A percentile compares a stretch with the other conserved stretches of the same genome.
These are phyloP conservation scores for Beauveria brongniartii DNA, from an alignment of 2,329 filamentous ascomycete genomes.

Conservation along the genomic window DNA sequence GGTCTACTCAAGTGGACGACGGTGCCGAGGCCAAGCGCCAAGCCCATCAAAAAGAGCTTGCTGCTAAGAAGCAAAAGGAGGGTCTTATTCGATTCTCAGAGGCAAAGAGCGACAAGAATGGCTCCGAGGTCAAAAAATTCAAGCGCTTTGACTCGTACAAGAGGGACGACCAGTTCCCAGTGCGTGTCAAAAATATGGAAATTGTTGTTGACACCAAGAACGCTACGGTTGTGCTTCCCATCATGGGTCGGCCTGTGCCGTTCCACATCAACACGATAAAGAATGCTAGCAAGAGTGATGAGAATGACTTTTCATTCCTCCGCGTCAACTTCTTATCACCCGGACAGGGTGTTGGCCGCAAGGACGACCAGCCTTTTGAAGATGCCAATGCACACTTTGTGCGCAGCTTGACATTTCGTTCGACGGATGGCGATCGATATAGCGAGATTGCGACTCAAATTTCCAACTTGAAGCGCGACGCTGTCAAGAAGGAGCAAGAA, in stretches of 20 bases:
- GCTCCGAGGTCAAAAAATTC: constrained; percentile 93
- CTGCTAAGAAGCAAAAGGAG: constrained; percentile 80
- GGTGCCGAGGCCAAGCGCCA: constrained; percentile 80
- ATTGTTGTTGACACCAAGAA: constrained; percentile 90
- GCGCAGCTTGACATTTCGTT: constrained; percentile 89
- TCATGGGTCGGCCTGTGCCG: constrained; percentile 94
- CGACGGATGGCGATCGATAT: constrained; percentile 79
- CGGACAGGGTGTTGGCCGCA: constrained; percentile 91
- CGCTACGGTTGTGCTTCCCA: constrained; percentile 81
- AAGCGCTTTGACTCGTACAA: constrained; percentile 99
- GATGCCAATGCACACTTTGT: constrained; percentile 94
- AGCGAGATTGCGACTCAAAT: constrained; percentile 89
- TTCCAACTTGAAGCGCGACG: constrained; percentile 90
- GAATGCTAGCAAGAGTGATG: constrained; percentile 95
- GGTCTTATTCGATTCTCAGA: constrained; percentile 81
- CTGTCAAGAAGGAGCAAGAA: constrained; percentile 87
- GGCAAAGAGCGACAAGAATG: constrained; percentile 71
- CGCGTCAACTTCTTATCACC: constrained; percentile 97
- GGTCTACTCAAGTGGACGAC: constrained; percentile 79
- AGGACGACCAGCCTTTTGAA: constrained; percentile 96
- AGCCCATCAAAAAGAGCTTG: constrained; percentile 85
- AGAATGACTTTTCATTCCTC: constrained; percentile 87
- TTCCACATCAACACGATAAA: constrained; percentile 99
- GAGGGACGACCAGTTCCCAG: constrained; percentile 86
- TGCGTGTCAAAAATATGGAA: constrained; percentile 72